Evolutionary conservation across 495 filamentous ascomycete genomes (phyloP), one percentile per base, ranked within the genome.

Genomic region (Neurospora sp.): DNA sequence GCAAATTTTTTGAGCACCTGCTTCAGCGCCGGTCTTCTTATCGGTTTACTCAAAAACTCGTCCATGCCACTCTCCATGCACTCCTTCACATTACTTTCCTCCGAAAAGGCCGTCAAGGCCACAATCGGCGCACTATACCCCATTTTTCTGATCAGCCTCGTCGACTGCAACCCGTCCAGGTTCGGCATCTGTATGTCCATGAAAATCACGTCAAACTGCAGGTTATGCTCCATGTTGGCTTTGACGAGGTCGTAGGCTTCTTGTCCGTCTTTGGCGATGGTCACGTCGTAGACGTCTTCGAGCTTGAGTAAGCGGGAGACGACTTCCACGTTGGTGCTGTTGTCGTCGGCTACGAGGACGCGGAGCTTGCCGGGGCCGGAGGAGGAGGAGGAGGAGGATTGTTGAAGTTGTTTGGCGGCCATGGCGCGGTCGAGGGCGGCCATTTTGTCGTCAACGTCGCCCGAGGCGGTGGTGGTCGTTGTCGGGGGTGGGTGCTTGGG

Each of bases 151-250:
- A 97, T 97, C 19, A 96, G 85, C n/a, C 92, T 87, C 0, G 94
- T 97, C 69, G 91, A 94, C 79, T 97, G 89, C 34, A 97, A 86
- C 5, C 94, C 94, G 74, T 97, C 93, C 11, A 98, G 87, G 77
- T 94, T 95, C 21, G 94, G 94, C 94, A 98, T 98, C 85, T 95
- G 85, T 66, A 97, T 92, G 80, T 97, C 94, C 94, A 97, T 97
- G 79, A 97, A 95, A 66, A 97, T 96, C 17, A 97, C 83, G 75
- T 95, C 90, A 78, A 94, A 97, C 37, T 87, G 86, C 62, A 86
- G 84, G 71, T 88, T 86, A 38, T 88, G 86, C 40, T 91, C 89
- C 92, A 97, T 94, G 74, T 88, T 91, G 17, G 89, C 88, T 78
- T 93, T 93, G 54, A 98, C 94, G 9, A 90, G 86, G 66, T 97